Percentiles rank a stretch among this genome's conserved stretches.
phyloP scores from a whole-genome alignment of 169 alveolate genomes.

The Plasmodium gallinaceum region DNA sequence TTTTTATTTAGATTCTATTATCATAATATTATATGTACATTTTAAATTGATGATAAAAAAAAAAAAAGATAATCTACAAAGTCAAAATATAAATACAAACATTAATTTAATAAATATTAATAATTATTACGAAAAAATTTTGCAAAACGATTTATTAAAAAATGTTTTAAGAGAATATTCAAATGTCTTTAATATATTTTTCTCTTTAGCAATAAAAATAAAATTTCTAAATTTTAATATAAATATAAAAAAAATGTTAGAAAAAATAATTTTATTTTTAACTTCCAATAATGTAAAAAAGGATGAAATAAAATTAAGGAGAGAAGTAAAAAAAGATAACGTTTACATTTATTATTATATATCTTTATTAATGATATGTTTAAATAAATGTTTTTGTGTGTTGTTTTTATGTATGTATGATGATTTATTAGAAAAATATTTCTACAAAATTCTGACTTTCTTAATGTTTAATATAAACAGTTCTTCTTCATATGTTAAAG shows the following conservation, averaged over 20 bases:
- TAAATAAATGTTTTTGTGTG: constrained; percentile 33
- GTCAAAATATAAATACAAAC: not conserved
- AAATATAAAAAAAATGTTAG: constrained; percentile 5
- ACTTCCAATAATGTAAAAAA: constrained; percentile 17
- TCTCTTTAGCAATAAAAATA: constrained; percentile 22
- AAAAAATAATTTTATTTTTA: constrained; percentile 22
- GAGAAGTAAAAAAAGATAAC: not conserved
- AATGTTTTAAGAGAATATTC: constrained; percentile 22
- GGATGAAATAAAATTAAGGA: not conserved
- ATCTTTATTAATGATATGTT: constrained; percentile 24
- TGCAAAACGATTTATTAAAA: constrained; percentile 28
- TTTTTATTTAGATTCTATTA: constrained; percentile 21
- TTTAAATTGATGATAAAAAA: not conserved
- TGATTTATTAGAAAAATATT: constrained; percentile 33
- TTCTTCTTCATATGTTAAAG: not conserved
- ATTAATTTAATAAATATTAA: not conserved
- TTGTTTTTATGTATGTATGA: constrained; percentile 13
- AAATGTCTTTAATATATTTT: constrained; percentile 8
- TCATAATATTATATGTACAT: constrained; percentile 15
- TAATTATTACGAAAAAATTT: not conserved
- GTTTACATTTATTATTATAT: constrained; percentile 13
- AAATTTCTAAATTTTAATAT: not conserved
- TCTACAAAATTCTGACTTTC: constrained; percentile 14
- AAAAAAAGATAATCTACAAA: not conserved
- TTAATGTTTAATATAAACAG: constrained; percentile 22